Evolutionary conservation across 2,329 filamentous ascomycete genomes (phyloP).

Genomic region (Stachybotrys chartarum): DNA sequence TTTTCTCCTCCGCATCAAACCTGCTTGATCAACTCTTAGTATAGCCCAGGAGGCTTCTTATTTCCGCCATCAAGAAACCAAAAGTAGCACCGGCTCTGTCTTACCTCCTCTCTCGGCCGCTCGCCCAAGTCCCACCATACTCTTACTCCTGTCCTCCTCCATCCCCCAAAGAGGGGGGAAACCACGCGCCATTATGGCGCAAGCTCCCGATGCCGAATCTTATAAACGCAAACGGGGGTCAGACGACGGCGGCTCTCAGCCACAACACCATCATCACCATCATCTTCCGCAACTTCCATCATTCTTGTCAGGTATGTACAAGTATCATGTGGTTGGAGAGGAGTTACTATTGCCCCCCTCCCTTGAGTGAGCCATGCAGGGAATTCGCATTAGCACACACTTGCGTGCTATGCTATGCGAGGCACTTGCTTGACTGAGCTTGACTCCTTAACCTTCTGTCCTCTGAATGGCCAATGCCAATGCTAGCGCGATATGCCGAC

Average conservation of each 20-base stretch:
- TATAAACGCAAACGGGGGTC: slow-evolving; percentile 42
- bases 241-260: slow-evolving; percentile 34
- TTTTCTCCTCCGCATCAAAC: too few species aligned
- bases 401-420: neutral
- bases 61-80: too few species aligned
- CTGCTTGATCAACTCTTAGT: neutral
- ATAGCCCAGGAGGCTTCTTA: too few species aligned
- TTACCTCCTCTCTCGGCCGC: neutral
- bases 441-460: too few species aligned
- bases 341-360: too few species aligned
- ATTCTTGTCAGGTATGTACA: slow-evolving; percentile 4
- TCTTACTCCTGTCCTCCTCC: slow-evolving; percentile 3
- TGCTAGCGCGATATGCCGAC: too few species aligned
- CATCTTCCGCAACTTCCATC: slow-evolving; percentile 31
- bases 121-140: neutral
- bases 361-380: neutral
- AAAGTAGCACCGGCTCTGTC: neutral
- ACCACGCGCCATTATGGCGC: slow-evolving; percentile 26
- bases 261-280: slow-evolving; percentile 24
- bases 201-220: slow-evolving; percentile 31
- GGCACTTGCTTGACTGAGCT: too few species aligned
- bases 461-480: too few species aligned
- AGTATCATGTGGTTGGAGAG: neutral
- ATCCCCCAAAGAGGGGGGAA: neutral
- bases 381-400: neutral